These are phyloP conservation scores for Acacia acuminata DNA, from an alignment of 306 rosid genomes.

Conservation along the genomic window DNA sequence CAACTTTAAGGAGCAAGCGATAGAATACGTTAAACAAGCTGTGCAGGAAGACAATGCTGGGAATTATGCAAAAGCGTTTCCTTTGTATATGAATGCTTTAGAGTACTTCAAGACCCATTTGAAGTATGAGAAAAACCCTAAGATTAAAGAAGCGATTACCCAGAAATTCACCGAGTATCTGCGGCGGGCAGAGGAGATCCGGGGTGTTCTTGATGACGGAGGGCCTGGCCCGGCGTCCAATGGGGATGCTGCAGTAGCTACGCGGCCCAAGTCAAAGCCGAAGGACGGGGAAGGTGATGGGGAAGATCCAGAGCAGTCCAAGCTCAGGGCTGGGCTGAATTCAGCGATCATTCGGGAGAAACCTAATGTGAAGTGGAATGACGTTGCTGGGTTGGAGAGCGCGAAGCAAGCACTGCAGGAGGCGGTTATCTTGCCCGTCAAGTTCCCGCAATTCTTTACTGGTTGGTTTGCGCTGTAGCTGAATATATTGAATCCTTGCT, in stretches of 20 bases:
- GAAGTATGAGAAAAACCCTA: slow-evolving; percentile 97
- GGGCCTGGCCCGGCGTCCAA: slow-evolving; percentile 93
- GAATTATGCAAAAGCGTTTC: slow-evolving; percentile 94
- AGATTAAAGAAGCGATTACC: slow-evolving; percentile 90
- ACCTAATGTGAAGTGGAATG: slow-evolving; percentile 95
- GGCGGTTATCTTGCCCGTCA: slow-evolving; percentile 94
- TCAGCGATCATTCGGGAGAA: slow-evolving; percentile 92
- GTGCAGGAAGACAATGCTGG: slow-evolving; percentile 93
- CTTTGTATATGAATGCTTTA: slow-evolving; percentile 92
- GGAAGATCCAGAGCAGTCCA: slow-evolving; percentile 90
- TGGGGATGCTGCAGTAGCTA: slow-evolving; percentile 89
- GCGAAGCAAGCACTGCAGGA: slow-evolving; percentile 98
- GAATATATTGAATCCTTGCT: neutral
- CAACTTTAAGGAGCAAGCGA: slow-evolving; percentile 98
- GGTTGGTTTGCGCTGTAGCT: slow-evolving; percentile 42
- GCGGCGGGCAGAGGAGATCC: slow-evolving; percentile 98
- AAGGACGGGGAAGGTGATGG: slow-evolving; percentile 88
- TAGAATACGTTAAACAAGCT: slow-evolving; percentile 96
- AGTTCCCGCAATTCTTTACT: slow-evolving; percentile 95
- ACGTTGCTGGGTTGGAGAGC: slow-evolving; percentile 96
- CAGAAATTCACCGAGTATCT: slow-evolving; percentile 95
- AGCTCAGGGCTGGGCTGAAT: slow-evolving; percentile 85
- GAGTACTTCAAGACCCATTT: slow-evolving; percentile 93
- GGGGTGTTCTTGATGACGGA: slow-evolving; percentile 79
- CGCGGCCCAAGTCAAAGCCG: slow-evolving; percentile 84